Base-by-base conservation (phyloP, 352 stramenopile species). In the Blastocystis sp. region DNA sequence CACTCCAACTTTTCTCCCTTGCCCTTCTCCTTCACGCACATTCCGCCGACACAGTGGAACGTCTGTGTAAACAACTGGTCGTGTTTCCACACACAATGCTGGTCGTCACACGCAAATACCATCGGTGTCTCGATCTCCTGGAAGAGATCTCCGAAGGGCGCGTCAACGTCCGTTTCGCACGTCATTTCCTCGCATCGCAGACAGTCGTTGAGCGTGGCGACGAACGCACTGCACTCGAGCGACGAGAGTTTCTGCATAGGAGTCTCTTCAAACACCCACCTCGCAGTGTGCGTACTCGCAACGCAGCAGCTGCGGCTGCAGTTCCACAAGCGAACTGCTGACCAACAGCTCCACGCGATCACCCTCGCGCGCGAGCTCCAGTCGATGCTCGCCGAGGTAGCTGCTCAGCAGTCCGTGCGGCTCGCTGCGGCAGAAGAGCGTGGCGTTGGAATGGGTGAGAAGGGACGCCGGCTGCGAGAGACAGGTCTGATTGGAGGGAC, bases 41-140 rank as follows among this genome's bases (percentile, higher is more conserved):
- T 18, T n/a, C 69, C 69, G 7, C 44, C 32, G n/a, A 49, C 9
- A 29, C 69, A 81, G 16, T 81, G 21, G 21, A 81, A 32, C 36
- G 36, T 29, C 27, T 81, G 69, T 32, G 44, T 40, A 32, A 81
- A 81, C 29, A 81, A 29, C 34, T 61, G 21, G 21, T 64, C 16
- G 9, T 81, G 69, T 51, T 64, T 29, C 69, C 69, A 81, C 6
- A 81, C 48, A 51, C 69, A 81, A n/a, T 64, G 11, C 48, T 21
- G 11, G 27, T 32, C 69, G 34, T 81, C 69, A 27, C 69, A 81
- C 9, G 42, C 69, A n/a, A 81, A n/a, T n/a, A 81, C 46, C 44
- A 61, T 29, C 9, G 69, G 29, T 21, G 69, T 44, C 16, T 81
- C 48, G 4, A 64, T 9, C 24, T 46, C 38, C 9, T 38, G 40